Base-by-base conservation (phyloP, 164 flowering plant species). In the Akebia trifoliata region DNA sequence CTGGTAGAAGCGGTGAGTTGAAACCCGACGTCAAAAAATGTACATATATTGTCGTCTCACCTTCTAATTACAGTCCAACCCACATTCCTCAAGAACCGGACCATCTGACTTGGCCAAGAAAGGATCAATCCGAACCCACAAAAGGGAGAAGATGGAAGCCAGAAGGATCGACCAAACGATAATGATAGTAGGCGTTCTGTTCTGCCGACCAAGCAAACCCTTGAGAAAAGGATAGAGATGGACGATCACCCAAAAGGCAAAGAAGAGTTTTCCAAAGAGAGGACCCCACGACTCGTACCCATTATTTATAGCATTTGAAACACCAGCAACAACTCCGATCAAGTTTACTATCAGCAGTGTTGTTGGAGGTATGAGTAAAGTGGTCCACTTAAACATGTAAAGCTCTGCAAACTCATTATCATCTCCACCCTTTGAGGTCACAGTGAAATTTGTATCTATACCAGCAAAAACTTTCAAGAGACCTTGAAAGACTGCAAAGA, bases 241-340 rank as follows among this genome's bases (percentile, higher is more conserved):
- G 37, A 76, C 77, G 47, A 82, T 78, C 65, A 82, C 87, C 87
- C 84, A 82, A 57, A 80, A 76, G 57, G 84, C 74, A 42, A 82
- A 80, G 62, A 82, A 77, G 22, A 81, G 82, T 72, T 76, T 81
- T 9, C 86, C 84, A 49, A 79, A 79, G 39, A 79, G 66, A 53
- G 87, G 84, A 2, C 87, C 87, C 87, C 84, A 82, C 22, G 87
- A 79, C 43, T 78, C 79, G 22, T 82, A 82, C n/a, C 88, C 85
- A 62, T 74, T 81, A 31, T 78, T 83, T 20, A 83, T 77, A 0
- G 88, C 88, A 69, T 82, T 72, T 7, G 85, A 80, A 37, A 80
- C 48, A 9, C 87, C 87, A 17, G 83, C 83, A 22, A 83, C 85
- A 12, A 83, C 79, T 8, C 85, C 88, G 18, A 83, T 60, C 12